Evolutionary conservation across 225 moss, liverwort and hornwort genomes (phyloP), one percentile per base, ranked within the genome.

Genomic region (Marchantia polymorpha): DNA sequence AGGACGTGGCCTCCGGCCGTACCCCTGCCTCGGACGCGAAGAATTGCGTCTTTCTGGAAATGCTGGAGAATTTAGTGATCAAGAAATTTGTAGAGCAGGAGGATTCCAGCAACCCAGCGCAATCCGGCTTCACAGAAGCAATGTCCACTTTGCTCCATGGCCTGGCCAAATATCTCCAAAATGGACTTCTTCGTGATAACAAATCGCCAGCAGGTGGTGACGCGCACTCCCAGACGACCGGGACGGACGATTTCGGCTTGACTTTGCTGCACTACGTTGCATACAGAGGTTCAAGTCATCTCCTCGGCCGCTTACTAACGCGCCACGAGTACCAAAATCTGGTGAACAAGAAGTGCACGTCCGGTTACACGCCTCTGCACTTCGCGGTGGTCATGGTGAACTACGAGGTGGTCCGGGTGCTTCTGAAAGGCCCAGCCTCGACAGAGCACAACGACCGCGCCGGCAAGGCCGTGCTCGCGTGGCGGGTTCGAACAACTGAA

Each of bases 401-500:
- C 56, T 78, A 77, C 6, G 64, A 15, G 6, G 59, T 85, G n/a
- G 54, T 87, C 25, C n/a, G 78, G n/a, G 66, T 89, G 8, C n/a
- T 82, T 22, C 58, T 84, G 63, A 63, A 79, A 2, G 83, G 49
- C 5, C 0, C 51, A 87, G 22, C 10, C 55, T 55, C 13, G 10
- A 1, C 55, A 6, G 5, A 8, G 39, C 3, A 39, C 39, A 39
- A 39, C 39, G 39, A 2, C 39, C 5, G 39, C 39, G 5, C 39
- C 5, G 39, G 5, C 2, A 39, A 55, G 13, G 55, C 12, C 5
- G 55, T 55, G 1, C 55, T 1, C 55, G 17, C 17, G 55, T 71
- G 77, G 54, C 79, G 77, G 12, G 13, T 87, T 14, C 71, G 56
- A n/a, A 82, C 87, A 12, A 90, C 85, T 53, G 87, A 87, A 59